Conservation (phyloP, 805 yeast genomes). For the Pachysolen tannophilus region DNA sequence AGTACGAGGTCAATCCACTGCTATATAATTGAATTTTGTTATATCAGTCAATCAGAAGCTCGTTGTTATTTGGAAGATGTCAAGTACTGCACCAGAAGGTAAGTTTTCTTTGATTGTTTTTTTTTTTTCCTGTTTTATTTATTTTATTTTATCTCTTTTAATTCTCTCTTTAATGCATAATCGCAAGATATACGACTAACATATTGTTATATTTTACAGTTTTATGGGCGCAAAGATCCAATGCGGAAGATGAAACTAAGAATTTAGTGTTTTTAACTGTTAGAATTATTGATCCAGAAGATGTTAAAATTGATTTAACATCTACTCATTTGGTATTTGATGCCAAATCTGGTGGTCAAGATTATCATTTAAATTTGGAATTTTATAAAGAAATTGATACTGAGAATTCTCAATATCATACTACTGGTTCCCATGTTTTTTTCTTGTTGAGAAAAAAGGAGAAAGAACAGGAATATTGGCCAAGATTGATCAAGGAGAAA, state of each 20-base stretch:
- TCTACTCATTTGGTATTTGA: constrained; percentile 42
- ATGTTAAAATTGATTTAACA: constrained; percentile 56
- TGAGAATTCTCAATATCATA: constrained; percentile 47
- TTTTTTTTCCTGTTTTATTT: too few species aligned
- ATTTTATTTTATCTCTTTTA: too few species aligned
- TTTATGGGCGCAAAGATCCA: constrained; percentile 96
- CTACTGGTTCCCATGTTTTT: constrained; percentile 56
- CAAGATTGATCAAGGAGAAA: constrained; percentile 86
- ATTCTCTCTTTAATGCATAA: too few species aligned
- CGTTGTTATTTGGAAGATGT: too few species aligned
- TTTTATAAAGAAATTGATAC: constrained; percentile 71
- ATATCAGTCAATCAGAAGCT: too few species aligned
- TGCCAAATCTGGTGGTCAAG: constrained; percentile 38
- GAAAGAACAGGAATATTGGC: constrained; percentile 79
- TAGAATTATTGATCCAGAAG: constrained; percentile 59
- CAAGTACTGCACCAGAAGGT: too few species aligned
- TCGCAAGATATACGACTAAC: neutral
- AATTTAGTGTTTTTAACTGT: constrained; percentile 73
- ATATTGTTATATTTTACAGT: constrained; percentile 36
- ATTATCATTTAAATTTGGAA: constrained; percentile 63
- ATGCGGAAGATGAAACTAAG: constrained; percentile 59
- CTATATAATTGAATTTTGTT: too few species aligned
- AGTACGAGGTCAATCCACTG: too few species aligned
- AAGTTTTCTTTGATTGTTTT: too few species aligned
- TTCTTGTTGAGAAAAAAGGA: constrained; percentile 66